Base-by-base conservation (phyloP, 768 basidiomycete species). In the Auriscalpium microsporum region DNA sequence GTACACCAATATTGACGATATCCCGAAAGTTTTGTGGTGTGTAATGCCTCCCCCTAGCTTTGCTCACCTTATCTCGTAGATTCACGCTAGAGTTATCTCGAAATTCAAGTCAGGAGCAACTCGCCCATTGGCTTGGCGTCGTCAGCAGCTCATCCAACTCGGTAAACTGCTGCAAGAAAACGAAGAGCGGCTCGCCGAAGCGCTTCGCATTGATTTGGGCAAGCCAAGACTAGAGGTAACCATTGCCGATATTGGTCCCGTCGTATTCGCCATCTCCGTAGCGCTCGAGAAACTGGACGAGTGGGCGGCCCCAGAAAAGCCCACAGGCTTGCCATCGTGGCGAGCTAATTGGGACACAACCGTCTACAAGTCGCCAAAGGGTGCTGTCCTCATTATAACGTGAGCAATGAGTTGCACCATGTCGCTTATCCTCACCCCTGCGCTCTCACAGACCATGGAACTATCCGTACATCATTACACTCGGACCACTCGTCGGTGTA, bases 131-230 rank as follows among this genome's bases (percentile, higher is more conserved):
- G 52, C 56, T 17, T 67, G 56, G 45, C 65, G 67, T 10, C 61
- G 63, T 34, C 48, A 61, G 34, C 65, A 67, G 57, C 67, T 67
- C 28, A 48, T 61, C 9, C 60, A 62, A 45, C 48, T 68, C 36
- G 65, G 62, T 19, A 57, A 60, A 16, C 54, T 68, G 58, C 23
- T 66, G 21, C 58, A 62, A 48, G 64, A 68, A 45, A 67, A 68
- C 40, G 57, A 54, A 23, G 57, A 60, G 19, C 45, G 49, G 4
- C 49, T 68, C n/a, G 56, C 40, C n/a, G 55, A 56, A 10, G 63
- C 66, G 19, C 40, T 67, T 17, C 19, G 45, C 17, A 45, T 37
- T 13, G 66, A 68, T 54, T 45, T 68, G 9, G 63, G 62, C 40
- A 60, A 62, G 42, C 57, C 62, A 8, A 48, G 47, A 17, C 54